phyloP scores from a whole-genome alignment of 129 eudicot genomes.

The Daucus carota region DNA sequence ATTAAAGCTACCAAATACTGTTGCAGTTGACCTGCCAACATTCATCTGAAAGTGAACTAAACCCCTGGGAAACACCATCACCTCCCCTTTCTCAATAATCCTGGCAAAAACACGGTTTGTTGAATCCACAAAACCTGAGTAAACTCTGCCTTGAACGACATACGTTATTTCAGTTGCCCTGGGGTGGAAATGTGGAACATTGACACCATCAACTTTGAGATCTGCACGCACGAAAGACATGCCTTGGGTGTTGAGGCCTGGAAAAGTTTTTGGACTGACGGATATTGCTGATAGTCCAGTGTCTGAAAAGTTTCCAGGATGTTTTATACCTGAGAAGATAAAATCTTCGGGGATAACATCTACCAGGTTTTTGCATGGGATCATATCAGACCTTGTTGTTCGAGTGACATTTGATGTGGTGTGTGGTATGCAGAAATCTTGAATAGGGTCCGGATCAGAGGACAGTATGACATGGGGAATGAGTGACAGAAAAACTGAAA shows the following conservation, averaged over 20 bases:
- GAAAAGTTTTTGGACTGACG: conserved; percentile 26
- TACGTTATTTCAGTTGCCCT: conserved; percentile 32
- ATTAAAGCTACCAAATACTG: conserved; percentile 32
- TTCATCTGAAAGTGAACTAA: conserved; percentile 49
- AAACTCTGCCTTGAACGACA: conserved; percentile 30
- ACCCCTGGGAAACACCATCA: conserved; percentile 44
- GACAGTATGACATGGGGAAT: conserved; percentile 7
- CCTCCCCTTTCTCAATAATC: conserved; percentile 37
- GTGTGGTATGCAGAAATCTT: conserved; percentile 39
- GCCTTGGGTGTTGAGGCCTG: conserved; percentile 43
- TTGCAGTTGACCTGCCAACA: conserved; percentile 31
- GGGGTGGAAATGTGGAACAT: conserved; percentile 40
- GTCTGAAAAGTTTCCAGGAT: conserved; percentile 28
- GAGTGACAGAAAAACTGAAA: conserved; percentile 11
- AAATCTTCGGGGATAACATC: conserved; percentile 33
- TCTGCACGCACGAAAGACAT: conserved; percentile 39
- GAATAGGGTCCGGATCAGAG: conserved; percentile 43
- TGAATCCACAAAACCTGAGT: conserved; percentile 37
- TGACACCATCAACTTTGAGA: conserved; percentile 29
- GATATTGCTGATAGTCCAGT: conserved; percentile 22
- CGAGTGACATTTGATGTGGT: conserved; percentile 1
- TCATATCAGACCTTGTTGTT: background rate
- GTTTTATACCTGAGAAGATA: conserved; percentile 27
- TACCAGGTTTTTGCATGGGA: conserved; percentile 22
- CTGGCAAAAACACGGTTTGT: conserved; percentile 34